Evolutionary conservation across 2,329 filamentous ascomycete species (phyloP), one percentile per base, ranked within the genome.

Genomic region (Ceratocystiopsis sp.): DNA sequence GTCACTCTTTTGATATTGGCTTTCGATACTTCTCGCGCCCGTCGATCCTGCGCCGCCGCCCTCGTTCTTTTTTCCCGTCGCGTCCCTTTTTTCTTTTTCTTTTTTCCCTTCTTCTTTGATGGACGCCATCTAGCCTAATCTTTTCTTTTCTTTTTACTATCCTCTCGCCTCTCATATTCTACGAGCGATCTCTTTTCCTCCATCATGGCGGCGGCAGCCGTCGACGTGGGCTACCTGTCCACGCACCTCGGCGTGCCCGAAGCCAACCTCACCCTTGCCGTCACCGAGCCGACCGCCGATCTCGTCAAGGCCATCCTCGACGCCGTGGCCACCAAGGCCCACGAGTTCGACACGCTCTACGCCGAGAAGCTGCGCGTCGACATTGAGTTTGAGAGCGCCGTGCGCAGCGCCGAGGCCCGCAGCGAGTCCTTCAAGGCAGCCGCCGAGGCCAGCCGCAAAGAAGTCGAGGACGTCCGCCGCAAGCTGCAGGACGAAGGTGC

Each of bases 361-460:
- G 80, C 89, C 11, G 84, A 93, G 50, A 96, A 95, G 63, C 71
- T 95, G 38, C 80, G 84, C 51, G 67, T 84, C 38, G 85, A 94
- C 54, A 91, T 98, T 38, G 87, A 96, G 65, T 73, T 96, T 9
- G 91, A 98, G 59, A 91, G 85, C 60, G 81, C 80, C 16, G 80
- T 94, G 40, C 80, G 86, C 53, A 82, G 75, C 50, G 80, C 81
- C 46, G 89, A 96, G 57, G 77, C 80, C 19, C 83, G 86, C 60
- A 78, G 79, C 50, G 84, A 89, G 56, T 75, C 78, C 10, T 76
- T 91, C 57, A 93, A 91, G 62, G 69, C 73, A 7, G 83, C 81
- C 1, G 73, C 85, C 38, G 85, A 93, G 48, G 89, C 89, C 58
- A 80, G 82, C 11, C 69, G 87, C 47, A 82, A 84, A 51, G 87